Conservation (phyloP, 345 rosid species). For the Boechera stricta region DNA sequence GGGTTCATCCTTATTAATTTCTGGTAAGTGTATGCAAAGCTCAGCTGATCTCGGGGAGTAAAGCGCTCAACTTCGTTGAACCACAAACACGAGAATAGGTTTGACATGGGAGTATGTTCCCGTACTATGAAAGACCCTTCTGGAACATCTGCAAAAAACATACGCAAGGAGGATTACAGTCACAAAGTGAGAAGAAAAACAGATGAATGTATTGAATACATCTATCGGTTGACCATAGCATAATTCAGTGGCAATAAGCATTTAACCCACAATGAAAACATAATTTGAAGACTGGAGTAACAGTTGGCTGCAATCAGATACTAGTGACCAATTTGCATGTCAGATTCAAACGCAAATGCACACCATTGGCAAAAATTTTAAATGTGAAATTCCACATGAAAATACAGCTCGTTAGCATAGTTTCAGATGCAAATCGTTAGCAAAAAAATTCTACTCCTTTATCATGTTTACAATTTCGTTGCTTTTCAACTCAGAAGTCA, state of each 20-base stretch:
- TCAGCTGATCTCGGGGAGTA: constrained; percentile 97
- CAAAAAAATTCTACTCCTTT: background rate
- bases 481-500: background rate
- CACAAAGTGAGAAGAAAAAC: background rate
- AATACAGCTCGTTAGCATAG: background rate
- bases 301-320: constrained; percentile 4
- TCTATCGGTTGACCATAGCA: background rate
- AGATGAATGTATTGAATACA: background rate
- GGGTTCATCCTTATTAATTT: constrained; percentile 82
- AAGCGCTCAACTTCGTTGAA: constrained; percentile 97
- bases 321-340: constrained; percentile 7
- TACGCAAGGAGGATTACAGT: background rate
- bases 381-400: background rate
- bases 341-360: background rate
- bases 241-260: background rate
- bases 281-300: constrained; percentile 1
- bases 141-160: constrained; percentile 78
- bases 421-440: background rate
- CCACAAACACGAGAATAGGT: constrained; percentile 97
- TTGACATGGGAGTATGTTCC: constrained; percentile 98
- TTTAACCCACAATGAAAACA: background rate
- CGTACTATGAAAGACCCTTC: constrained; percentile 94
- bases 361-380: background rate
- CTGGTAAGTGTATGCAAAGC: constrained; percentile 87
- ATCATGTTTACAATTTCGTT: background rate